Evolutionary conservation across 306 rosid genomes (phyloP).

Genomic region (Cicer bijugum): DNA sequence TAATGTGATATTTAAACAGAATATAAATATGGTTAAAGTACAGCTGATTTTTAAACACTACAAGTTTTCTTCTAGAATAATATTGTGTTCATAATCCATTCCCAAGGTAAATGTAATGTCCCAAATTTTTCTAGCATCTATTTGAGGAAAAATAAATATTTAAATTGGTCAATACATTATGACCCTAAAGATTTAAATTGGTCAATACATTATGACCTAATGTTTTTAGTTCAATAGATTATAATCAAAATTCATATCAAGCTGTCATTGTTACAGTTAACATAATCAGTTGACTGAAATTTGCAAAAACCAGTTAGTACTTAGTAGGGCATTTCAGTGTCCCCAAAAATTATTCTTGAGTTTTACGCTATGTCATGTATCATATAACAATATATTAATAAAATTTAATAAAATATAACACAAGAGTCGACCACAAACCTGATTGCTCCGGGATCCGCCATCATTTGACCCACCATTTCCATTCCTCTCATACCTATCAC

Average conservation of each 20-base stretch:
- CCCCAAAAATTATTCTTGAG: neutral
- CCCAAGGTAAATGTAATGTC: neutral
- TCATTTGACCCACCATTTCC: constrained; percentile 62
- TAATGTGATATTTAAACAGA: neutral
- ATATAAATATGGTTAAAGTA: neutral
- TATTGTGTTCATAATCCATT: constrained; percentile 27
- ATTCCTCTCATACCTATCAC: constrained; percentile 69
- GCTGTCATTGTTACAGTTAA: constrained; percentile 4
- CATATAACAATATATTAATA: neutral
- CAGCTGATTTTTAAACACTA: neutral
- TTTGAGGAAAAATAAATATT: constrained; percentile 13
- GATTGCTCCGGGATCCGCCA: constrained; percentile 57
- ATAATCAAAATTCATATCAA: neutral
- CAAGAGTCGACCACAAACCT: constrained; percentile 50
- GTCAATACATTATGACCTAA: neutral
- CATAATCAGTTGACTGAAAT: neutral
- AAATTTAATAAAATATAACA: neutral
- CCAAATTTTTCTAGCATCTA: constrained; percentile 27
- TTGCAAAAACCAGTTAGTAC: neutral
- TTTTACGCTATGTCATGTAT: neutral
- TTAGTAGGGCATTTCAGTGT: neutral
- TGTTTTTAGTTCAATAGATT: neutral
- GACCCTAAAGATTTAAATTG: neutral
- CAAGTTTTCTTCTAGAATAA: constrained; percentile 20
- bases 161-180: neutral